A percentile compares a stretch with the other conserved stretches of the same genome.
These are phyloP conservation scores for Hypoxylon crocopeplum DNA, from an alignment of 495 filamentous ascomycete species.

Conservation along the genomic window DNA sequence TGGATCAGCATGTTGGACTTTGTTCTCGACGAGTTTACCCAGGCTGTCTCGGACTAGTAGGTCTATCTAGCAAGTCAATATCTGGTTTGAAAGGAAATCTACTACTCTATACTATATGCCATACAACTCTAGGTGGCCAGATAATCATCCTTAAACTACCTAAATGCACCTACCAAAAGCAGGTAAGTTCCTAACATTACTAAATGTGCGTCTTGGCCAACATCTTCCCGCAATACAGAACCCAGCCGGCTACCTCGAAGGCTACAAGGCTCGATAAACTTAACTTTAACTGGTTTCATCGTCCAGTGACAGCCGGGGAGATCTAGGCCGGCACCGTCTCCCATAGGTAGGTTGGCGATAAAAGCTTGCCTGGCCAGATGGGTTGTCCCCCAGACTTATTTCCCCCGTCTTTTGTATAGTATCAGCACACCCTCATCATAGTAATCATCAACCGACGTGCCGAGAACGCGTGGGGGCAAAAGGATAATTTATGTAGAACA, in stretches of 20 bases:
- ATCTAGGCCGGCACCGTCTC: background rate
- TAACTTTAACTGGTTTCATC: slow-evolving; percentile 7
- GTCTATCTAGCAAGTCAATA: background rate
- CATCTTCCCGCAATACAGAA: slow-evolving; percentile 1
- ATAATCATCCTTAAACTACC: slow-evolving; percentile 6
- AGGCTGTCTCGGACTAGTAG: slow-evolving; percentile 3
- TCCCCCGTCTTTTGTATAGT: background rate
- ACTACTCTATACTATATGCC: background rate
- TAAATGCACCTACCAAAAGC: slow-evolving; percentile 16
- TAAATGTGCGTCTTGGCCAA: background rate
- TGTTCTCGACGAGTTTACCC: slow-evolving; percentile 15
- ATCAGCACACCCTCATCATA: background rate
- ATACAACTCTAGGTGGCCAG: slow-evolving; percentile 3
- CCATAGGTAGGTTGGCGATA: background rate
- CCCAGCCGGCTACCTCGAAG: background rate
- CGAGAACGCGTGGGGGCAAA: slow-evolving; percentile 10
- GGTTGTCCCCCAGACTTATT: slow-evolving; percentile 1
- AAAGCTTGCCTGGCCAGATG: slow-evolving; percentile 3
- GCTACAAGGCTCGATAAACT: background rate
- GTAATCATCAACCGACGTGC: slow-evolving; percentile 14
- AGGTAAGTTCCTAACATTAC: background rate
- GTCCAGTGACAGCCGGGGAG: background rate
- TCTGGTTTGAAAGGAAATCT: background rate
- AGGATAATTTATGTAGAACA: background rate
- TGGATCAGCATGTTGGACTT: background rate